Evolutionary conservation across 768 basidiomycete genomes (phyloP).

Genomic region (Podaxis sp.): DNA sequence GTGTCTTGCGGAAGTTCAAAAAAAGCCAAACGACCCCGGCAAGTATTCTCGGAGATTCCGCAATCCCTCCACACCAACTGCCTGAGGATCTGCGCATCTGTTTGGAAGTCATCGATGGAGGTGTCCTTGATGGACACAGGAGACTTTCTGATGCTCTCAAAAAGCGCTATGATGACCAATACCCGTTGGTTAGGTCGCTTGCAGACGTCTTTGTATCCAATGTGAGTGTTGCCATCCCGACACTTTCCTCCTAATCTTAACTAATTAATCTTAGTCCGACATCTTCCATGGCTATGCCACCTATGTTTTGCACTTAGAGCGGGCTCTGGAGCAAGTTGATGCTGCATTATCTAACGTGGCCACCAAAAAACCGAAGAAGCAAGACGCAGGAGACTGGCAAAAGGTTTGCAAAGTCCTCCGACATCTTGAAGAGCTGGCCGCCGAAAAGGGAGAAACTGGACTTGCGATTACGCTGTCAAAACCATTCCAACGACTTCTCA

Average conservation of each 20-base stretch:
- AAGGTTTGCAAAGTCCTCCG: constrained; percentile 74
- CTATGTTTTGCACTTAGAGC: constrained; percentile 92
- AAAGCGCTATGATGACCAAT: constrained; percentile 94
- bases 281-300: constrained; percentile 93
- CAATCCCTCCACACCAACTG: constrained; percentile 72
- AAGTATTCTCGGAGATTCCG: constrained; percentile 41
- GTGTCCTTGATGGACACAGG: constrained; percentile 88
- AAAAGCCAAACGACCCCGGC: constrained; percentile 58
- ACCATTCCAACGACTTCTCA: constrained; percentile 94
- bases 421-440: constrained; percentile 75
- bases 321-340: constrained; percentile 86
- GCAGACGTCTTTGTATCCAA: constrained; percentile 96
- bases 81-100: constrained; percentile 87
- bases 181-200: constrained; percentile 86
- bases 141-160: constrained; percentile 80
- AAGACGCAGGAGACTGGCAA: constrained; percentile 75
- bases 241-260: not conserved
- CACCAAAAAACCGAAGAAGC: constrained; percentile 78
- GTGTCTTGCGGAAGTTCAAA: constrained; percentile 67
- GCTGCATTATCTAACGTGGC: constrained; percentile 64
- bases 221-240: constrained; percentile 46
- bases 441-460: constrained; percentile 89
- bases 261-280: constrained; percentile 58
- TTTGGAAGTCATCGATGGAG: constrained; percentile 81
- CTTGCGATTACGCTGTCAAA: constrained; percentile 94